Evolutionary conservation across 176 grass and related monocot genomes (phyloP), one percentile per base, ranked within the genome.

Genomic region (Triticum timopheevii): DNA sequence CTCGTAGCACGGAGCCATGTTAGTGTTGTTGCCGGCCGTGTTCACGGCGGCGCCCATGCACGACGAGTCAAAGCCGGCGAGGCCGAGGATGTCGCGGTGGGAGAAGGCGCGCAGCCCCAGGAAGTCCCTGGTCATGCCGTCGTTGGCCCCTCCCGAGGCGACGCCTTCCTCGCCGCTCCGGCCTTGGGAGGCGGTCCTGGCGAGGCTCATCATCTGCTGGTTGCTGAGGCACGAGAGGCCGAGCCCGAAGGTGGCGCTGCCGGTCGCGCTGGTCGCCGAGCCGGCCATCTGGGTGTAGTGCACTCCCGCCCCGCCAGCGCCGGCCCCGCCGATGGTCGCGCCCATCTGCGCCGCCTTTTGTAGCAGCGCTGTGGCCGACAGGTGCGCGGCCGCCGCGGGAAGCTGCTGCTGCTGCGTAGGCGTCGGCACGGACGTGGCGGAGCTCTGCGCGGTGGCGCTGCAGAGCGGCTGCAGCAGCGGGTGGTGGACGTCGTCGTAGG

Each of bases 311-410:
- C 74, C 84, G 8, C 80, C 85, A 8, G 61, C 39, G 38, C 73
- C 40, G 13, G 65, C 82, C 22, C 83, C 88, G 39, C 89, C 89
- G 27, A 96, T 89, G 81, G 88, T 94, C 61, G 92, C 97, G 81
- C 97, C 97, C 97, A 98, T 96, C 89, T 96, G 88, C n/a, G 94
- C 94, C 25, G 97, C 97, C 76, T 94, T 98, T 80, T 98, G 94
- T 24, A 98, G 92, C 74, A 98, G 68, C 38, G 97, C 92, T 72
- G 97, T 98, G 61, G 97, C 97, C 31, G 97, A 99, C 79, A 99
- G 87, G 94, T 99, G 94, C 24, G 92, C 80, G 1, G 88, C 73
- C 16, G 54, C 68, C 58, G 30, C 77, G 38, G 69, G 39, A 42
- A 25, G 80, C 22, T 58, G 61, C 0, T 73, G 67, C 65, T 73